These are phyloP conservation scores for Epithemia pelagica DNA, from an alignment of 108 stramenopile genomes.

Conservation along the genomic window DNA sequence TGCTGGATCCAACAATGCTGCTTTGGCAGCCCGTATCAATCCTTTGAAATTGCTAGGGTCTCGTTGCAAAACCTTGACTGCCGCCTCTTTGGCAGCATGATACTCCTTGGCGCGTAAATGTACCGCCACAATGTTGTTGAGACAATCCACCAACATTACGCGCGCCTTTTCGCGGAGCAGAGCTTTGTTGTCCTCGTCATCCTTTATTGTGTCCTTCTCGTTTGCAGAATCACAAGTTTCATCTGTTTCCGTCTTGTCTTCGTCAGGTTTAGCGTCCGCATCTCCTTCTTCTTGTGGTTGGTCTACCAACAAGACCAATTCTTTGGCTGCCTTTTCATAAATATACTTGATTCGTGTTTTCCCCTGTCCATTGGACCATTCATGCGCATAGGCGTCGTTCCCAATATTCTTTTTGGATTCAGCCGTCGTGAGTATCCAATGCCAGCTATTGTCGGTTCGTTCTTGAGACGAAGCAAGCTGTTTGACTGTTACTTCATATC, in stretches of 20 bases:
- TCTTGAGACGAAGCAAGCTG: not conserved
- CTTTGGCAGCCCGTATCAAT: conserved; percentile 42
- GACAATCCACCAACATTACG: conserved; percentile 37
- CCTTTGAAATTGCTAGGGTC: conserved; percentile 46
- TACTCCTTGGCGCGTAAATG: conserved; percentile 37
- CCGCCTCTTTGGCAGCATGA: conserved; percentile 38
- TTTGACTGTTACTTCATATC: conserved; percentile 30
- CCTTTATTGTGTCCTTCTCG: conserved; percentile 7
- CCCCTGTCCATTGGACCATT: conserved; percentile 15
- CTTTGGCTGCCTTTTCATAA: conserved; percentile 19
- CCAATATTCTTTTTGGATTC: conserved; percentile 39
- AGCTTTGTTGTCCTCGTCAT: conserved; percentile 2
- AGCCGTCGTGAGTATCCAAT: conserved; percentile 6
- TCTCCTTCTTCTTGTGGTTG: conserved; percentile 25
- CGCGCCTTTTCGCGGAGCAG: conserved; percentile 11
- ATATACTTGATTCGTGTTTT: not conserved
- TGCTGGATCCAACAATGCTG: conserved; percentile 36
- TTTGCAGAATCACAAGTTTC: not conserved
- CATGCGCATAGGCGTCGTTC: conserved; percentile 42
- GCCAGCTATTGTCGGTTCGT: not conserved
- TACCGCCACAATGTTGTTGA: conserved; percentile 48
- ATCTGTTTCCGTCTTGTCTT: not conserved
- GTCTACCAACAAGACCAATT: conserved; percentile 27
- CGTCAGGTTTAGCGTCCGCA: not conserved
- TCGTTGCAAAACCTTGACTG: conserved; percentile 29